Percentiles rank a stretch among this genome's conserved stretches.
phyloP scores from a whole-genome alignment of 2,329 filamentous ascomycete genomes.

The Elsinoe necatrix region DNA sequence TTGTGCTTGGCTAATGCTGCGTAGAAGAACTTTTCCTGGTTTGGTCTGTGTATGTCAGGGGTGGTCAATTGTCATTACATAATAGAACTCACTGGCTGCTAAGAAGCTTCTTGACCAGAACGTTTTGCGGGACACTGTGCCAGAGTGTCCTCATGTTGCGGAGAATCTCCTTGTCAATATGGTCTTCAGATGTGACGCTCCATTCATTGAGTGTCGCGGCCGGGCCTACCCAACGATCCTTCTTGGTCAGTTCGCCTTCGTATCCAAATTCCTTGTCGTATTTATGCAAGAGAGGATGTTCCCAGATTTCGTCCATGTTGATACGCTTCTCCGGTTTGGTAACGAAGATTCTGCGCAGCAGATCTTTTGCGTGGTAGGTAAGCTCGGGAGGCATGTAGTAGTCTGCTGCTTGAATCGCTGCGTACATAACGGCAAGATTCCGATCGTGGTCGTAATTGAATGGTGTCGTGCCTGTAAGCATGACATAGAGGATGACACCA shows the following conservation, averaged over 20 bases:
- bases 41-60: slow-evolving; percentile 47
- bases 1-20: slow-evolving; percentile 73
- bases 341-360: slow-evolving; percentile 72
- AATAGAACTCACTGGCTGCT: slow-evolving; percentile 33
- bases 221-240: slow-evolving; percentile 44
- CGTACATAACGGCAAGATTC: slow-evolving; percentile 57
- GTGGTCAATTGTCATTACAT: neutral
- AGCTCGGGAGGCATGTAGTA: slow-evolving; percentile 44
- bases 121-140: slow-evolving; percentile 72
- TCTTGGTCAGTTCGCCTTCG: slow-evolving; percentile 46
- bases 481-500: slow-evolving; percentile 80
- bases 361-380: slow-evolving; percentile 60
- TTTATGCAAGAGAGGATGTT: slow-evolving; percentile 75
- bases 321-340: slow-evolving; percentile 72
- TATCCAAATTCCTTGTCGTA: slow-evolving; percentile 66
- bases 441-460: slow-evolving; percentile 60
- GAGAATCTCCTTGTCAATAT: slow-evolving; percentile 73
- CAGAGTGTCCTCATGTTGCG: slow-evolving; percentile 82
- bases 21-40: slow-evolving; percentile 92
- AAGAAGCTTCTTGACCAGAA: slow-evolving; percentile 59
- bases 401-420: slow-evolving; percentile 42
- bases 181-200: slow-evolving; percentile 51
- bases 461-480: slow-evolving; percentile 74
- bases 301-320: slow-evolving; percentile 71
- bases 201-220: slow-evolving; percentile 53